Evolutionary conservation across 192 early-diverging fungal genomes (phyloP).

Genomic region (Funneliformis mosseae): DNA sequence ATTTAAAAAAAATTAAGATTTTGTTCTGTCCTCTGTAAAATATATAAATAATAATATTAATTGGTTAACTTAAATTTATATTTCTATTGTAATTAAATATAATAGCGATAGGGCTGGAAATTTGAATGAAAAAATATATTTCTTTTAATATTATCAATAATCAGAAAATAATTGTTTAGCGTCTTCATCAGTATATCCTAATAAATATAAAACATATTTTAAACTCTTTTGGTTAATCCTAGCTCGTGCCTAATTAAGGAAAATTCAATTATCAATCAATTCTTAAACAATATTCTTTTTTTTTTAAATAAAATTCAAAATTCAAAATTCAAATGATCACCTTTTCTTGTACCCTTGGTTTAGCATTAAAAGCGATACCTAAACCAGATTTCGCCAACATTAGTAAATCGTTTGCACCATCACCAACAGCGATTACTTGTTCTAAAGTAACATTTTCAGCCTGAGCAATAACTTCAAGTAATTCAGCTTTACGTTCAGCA

Average conservation of each 20-base stretch:
- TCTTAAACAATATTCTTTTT: too few relatives aligned
- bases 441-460: constrained; percentile 82
- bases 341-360: constrained; percentile 93
- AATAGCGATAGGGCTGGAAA: neutral
- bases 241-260: constrained; percentile 62
- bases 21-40: too few relatives aligned
- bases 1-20: too few relatives aligned
- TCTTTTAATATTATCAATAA: neutral
- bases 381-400: constrained; percentile 94
- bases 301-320: neutral
- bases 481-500: constrained; percentile 90
- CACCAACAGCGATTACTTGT: constrained; percentile 97
- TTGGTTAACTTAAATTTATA: too few relatives aligned
- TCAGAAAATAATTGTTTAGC: constrained; percentile 54
- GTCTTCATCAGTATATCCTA: constrained; percentile 86
- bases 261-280: neutral
- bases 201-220: constrained; percentile 82
- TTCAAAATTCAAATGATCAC: constrained; percentile 35
- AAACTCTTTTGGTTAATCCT: constrained; percentile 95
- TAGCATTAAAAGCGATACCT: constrained; percentile 98
- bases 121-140: neutral
- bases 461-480: constrained; percentile 95
- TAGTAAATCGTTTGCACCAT: constrained; percentile 96
- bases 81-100: neutral
- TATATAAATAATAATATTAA: too few relatives aligned